Evolutionary conservation across 305 asterid genomes (phyloP).

Genomic region (Nicotiana rustica): DNA sequence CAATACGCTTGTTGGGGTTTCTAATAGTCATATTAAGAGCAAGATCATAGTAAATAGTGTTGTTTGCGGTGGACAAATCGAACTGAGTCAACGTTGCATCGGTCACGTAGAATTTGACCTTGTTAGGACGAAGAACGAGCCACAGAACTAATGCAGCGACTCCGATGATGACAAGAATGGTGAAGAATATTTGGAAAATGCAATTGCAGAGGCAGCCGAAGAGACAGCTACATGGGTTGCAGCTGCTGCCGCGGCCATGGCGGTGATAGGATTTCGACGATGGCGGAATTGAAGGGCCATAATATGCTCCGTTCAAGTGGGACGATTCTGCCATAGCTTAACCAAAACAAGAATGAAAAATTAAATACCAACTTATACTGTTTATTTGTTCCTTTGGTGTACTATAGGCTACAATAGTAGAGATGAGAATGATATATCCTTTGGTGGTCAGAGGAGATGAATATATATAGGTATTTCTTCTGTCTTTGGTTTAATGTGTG

Average conservation of each 20-base stretch:
- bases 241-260: slow-evolving; percentile 65
- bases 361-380: not conserved
- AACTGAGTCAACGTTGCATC: slow-evolving; percentile 42
- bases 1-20: slow-evolving; percentile 53
- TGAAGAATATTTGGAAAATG: slow-evolving; percentile 41
- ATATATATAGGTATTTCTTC: not conserved
- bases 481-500: not conserved
- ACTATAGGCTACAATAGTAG: not conserved
- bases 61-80: slow-evolving; percentile 44
- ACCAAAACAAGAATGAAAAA: not conserved
- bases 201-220: slow-evolving; percentile 41
- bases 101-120: slow-evolving; percentile 41
- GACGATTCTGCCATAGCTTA: slow-evolving; percentile 43
- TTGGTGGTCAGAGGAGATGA: not conserved
- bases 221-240: slow-evolving; percentile 43
- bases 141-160: slow-evolving; percentile 39
- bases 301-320: slow-evolving; percentile 83
- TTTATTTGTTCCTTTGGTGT: not conserved
- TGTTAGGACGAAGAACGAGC: slow-evolving; percentile 43
- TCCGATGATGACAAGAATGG: slow-evolving; percentile 38
- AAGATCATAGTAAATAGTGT: slow-evolving; percentile 39
- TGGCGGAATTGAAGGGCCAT: slow-evolving; percentile 82
- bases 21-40: slow-evolving; percentile 47
- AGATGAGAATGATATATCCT: not conserved
- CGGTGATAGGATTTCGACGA: slow-evolving; percentile 49